Evolutionary conservation across 768 basidiomycete species (phyloP), one percentile per base, ranked within the genome.

Genomic region (Mycena epipterygia): DNA sequence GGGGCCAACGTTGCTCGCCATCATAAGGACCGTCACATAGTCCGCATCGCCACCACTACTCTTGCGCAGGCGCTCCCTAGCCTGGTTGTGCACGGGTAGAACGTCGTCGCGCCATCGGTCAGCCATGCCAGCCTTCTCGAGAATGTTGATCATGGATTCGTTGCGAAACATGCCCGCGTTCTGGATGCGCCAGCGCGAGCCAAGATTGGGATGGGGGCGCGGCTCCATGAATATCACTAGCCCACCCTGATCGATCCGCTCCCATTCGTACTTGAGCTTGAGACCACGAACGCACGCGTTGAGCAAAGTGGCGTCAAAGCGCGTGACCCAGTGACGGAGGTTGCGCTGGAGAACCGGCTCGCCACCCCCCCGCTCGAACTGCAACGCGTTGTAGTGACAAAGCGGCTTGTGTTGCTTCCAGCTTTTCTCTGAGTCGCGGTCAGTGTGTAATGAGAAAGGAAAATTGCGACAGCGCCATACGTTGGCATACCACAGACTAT

Each of bases 31-130:
- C 1, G 11, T n/a, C 32, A 41, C 48, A 13, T 48, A 64, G 37
- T 61, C 52, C 6, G 55, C 41, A 4, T 7, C 60, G 71, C 64
- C 67, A 75, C 80, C 77, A 79, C 76, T 80, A 68, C 72, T 78
- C 78, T 60, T 75, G 62, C 12, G 81, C 80, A 59, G 53, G 13
- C 39, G 57, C 41, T 55, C 57, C n/a, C 68, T 42, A 14, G 37
- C 63, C 12, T 32, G 12, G 12, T 33, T 23, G 42, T 73, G 64
- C 51, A 66, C 48, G 19, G 64, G 57, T 2, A 71, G 52, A 2
- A 66, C 29, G 3, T 32, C 6, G 6, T 65, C 33, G 37, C 44
- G 57, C 39, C 48, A 66, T 30, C 39, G 9, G 19, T 55, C 58
- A 9, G 37, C 35, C 51, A 56, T 23, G 58, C 64, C 64, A 8